Base-by-base conservation (phyloP, 2,329 filamentous ascomycete genomes). In the Calonectria fujianensis region DNA sequence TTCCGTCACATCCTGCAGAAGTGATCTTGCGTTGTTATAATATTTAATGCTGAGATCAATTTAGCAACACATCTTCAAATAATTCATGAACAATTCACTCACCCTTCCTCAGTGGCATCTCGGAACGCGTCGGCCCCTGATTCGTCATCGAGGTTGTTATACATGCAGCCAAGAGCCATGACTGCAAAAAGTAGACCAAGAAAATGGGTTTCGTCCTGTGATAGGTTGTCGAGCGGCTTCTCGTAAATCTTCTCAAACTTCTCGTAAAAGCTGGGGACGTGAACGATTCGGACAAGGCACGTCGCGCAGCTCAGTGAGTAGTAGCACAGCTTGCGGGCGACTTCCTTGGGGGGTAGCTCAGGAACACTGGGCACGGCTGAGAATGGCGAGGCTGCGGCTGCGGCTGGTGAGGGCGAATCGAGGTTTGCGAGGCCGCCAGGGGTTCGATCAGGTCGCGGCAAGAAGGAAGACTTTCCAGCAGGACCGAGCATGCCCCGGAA, bases 171-270 rank as follows among this genome's bases (percentile, higher is more conserved):
- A 16, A 96, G 87, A 1, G 93, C 92, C 82, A 96, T 89, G 20
- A 93, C 91, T 39, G 93, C 89, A 82, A 94, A 95, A 4, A 96
- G 84, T 1, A 95, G 87, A 1, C 93, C 93, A n/a, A 96, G 84
- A 73, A 94, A 94, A 35, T 90, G 88, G 67, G 92, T 90, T 76
- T 95, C 93, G 65, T 93, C 91, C 69, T 91, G 90, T 9, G 89
- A 90, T 78, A 92, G 91, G 68, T 88, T 89, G 29, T 94, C 91
- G 13, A 90, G 87, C 1, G 94, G 88, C 29, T 88, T 92, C 77
- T 94, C 91, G 84, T 98, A 98, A 50, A 98, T 89, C 70, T 90
- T 90, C 78, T 98, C 93, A 76, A 98, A 90, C 80, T 91, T 92
- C 73, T 91, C 90, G 85, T 94, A 95, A 82, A 98, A 98, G 0